Percentiles rank a stretch among this genome's conserved stretches.
Conservation (phyloP, 2,329 filamentous ascomycete species). For the Arthrobotrys iridis region DNA sequence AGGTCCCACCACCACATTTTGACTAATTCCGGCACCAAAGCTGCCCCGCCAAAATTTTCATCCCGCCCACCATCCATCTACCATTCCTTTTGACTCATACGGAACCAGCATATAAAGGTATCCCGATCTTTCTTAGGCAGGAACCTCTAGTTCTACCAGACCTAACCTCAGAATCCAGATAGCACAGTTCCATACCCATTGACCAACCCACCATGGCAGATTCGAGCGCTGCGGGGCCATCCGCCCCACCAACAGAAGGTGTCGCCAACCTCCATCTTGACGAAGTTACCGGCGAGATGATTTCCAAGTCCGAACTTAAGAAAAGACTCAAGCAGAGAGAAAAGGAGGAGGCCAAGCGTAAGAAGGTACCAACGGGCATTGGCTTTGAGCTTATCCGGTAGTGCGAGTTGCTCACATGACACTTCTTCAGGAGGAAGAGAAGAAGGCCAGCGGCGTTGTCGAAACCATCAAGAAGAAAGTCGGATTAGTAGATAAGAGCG, state of each 20-base stretch:
- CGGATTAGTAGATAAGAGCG: conserved; percentile 66
- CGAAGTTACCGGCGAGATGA: conserved; percentile 87
- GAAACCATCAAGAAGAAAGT: conserved; percentile 71
- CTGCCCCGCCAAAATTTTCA: background rate
- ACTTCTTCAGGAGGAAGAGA: conserved; percentile 30
- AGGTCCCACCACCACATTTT: conserved; percentile 5
- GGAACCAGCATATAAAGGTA: conserved; percentile 15
- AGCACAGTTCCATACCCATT: background rate
- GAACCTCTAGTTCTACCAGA: background rate
- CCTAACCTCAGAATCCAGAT: background rate
- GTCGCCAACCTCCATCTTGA: conserved; percentile 80
- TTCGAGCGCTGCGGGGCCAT: conserved; percentile 61
- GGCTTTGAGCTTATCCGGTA: background rate
- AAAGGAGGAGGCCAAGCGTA: conserved; percentile 71
- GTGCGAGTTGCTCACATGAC: conserved; percentile 1
- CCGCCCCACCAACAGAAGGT: conserved; percentile 55
- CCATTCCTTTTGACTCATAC: conserved; percentile 32
- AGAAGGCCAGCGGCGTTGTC: conserved; percentile 36
- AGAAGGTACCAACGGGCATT: conserved; percentile 69
- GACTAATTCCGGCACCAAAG: background rate
- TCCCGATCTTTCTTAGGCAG: background rate
- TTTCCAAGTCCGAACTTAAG: conserved; percentile 91
- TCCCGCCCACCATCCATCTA: background rate
- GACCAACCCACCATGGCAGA: conserved; percentile 41
- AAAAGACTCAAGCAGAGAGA: conserved; percentile 91